phyloP scores from a whole-genome alignment of 2,329 filamentous ascomycete genomes.

The Aspergillus tamarii region DNA sequence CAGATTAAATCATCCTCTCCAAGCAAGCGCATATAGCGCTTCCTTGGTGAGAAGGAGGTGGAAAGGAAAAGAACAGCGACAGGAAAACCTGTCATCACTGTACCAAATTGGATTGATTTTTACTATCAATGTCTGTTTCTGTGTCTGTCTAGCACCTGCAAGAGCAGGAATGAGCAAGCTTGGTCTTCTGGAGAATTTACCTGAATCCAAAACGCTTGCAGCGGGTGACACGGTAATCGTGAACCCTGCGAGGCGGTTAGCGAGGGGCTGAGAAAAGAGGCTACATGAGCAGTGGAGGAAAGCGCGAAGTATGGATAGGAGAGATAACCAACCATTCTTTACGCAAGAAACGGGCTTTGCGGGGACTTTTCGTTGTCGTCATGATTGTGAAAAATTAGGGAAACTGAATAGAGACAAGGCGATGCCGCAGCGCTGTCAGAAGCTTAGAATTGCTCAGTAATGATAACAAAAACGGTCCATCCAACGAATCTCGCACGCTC shows the following conservation, averaged over 20 bases:
- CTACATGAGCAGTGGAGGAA: background rate
- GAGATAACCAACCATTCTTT: background rate
- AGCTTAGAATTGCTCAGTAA: slow-evolving; percentile 3
- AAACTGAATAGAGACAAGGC: background rate
- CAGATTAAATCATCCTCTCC: slow-evolving; percentile 35
- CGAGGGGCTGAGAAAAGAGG: background rate
- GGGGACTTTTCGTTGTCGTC: background rate
- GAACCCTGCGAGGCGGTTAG: background rate
- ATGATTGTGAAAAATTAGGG: background rate
- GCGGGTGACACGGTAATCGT: background rate
- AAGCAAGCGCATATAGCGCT: slow-evolving; percentile 41
- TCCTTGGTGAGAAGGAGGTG: slow-evolving; percentile 41
- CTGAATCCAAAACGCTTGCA: background rate
- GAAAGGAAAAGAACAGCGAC: slow-evolving; percentile 20
- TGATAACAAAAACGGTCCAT: background rate
- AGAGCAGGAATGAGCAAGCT: background rate
- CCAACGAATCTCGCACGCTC: slow-evolving; percentile 9
- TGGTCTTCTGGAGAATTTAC: background rate
- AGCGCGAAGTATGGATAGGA: background rate
- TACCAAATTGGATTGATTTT: slow-evolving; percentile 21
- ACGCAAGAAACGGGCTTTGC: background rate
- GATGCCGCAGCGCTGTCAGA: background rate
- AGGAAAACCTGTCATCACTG: slow-evolving; percentile 15
- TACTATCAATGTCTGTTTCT: slow-evolving; percentile 2
- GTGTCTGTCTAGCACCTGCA: background rate